phyloP scores from a whole-genome alignment of 768 basidiomycete species.

The Strobilomyces dryophilus region DNA sequence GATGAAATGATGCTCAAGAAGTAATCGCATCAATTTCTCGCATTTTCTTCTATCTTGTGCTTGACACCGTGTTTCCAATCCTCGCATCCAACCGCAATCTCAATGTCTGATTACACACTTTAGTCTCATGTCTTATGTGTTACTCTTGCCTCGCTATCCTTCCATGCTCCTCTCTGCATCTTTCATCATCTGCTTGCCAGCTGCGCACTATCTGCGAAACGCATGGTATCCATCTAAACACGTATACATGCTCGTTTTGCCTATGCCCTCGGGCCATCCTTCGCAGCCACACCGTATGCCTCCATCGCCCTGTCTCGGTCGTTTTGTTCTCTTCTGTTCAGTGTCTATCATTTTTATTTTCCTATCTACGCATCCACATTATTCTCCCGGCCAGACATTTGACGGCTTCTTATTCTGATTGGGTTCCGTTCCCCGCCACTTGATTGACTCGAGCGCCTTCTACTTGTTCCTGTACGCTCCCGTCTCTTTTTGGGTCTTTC shows the following conservation, averaged over 20 bases:
- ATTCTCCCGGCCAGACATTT: slow-evolving; percentile 23
- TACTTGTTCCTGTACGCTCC: slow-evolving; percentile 29
- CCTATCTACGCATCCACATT: slow-evolving; percentile 29
- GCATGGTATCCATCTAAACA: slow-evolving; percentile 32
- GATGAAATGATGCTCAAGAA: slow-evolving; percentile 30
- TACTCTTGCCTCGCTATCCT: slow-evolving; percentile 36
- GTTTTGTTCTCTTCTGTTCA: slow-evolving; percentile 21
- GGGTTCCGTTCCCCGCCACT: slow-evolving; percentile 12
- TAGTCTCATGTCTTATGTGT: slow-evolving; percentile 36
- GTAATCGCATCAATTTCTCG: slow-evolving; percentile 21
- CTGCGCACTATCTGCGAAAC: slow-evolving; percentile 32
- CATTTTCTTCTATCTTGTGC: slow-evolving; percentile 29
- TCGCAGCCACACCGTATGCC: slow-evolving; percentile 25
- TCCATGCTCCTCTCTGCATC: slow-evolving; percentile 29
- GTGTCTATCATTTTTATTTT: slow-evolving; percentile 27
- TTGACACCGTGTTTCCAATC: slow-evolving; percentile 35
- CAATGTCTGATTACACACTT: slow-evolving; percentile 37
- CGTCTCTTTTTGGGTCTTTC: slow-evolving; percentile 23
- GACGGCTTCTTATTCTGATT: slow-evolving; percentile 27
- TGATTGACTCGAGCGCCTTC: slow-evolving; percentile 27
- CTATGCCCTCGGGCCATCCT: slow-evolving; percentile 24
- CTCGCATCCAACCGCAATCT: slow-evolving; percentile 33
- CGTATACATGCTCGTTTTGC: slow-evolving; percentile 35
- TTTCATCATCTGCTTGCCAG: slow-evolving; percentile 22
- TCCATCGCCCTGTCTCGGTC: slow-evolving; percentile 15